Conservation (phyloP, 176 grass and related monocot genomes). For the Raddia distichophylla region DNA sequence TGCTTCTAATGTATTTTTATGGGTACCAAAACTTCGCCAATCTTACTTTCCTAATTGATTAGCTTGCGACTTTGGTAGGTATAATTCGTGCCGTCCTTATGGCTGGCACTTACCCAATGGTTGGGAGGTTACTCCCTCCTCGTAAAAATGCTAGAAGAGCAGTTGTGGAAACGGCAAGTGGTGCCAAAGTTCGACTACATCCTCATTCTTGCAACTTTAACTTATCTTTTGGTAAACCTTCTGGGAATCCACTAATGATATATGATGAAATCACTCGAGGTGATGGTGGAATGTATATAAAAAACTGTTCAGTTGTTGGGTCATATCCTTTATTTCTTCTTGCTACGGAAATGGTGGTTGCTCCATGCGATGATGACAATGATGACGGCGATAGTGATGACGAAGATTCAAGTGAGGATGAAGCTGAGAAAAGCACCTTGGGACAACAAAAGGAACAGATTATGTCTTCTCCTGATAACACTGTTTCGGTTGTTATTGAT, state of each 20-base stretch:
- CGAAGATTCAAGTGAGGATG: constrained; percentile 68
- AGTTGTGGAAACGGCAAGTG: constrained; percentile 68
- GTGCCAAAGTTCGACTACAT: constrained; percentile 91
- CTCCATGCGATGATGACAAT: constrained; percentile 50
- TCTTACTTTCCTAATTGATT: constrained; percentile 4
- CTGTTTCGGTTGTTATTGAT: constrained; percentile 81
- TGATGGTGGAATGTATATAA: constrained; percentile 81
- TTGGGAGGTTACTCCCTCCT: constrained; percentile 74
- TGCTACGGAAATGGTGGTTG: constrained; percentile 85
- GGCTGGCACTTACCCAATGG: constrained; percentile 84
- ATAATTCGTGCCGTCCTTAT: constrained; percentile 88
- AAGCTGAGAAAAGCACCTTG: constrained; percentile 44
- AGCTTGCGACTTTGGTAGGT: constrained; percentile 49
- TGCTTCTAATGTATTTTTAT: not conserved
- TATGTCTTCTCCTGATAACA: constrained; percentile 88
- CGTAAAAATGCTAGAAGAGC: constrained; percentile 54
- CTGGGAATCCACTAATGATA: constrained; percentile 61
- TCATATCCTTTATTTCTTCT: constrained; percentile 73
- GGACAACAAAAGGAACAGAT: constrained; percentile 57
- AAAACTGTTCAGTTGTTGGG: constrained; percentile 75
- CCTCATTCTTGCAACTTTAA: constrained; percentile 81
- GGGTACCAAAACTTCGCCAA: not conserved
- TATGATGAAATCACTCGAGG: constrained; percentile 93
- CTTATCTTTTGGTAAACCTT: constrained; percentile 52
- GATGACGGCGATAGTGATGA: constrained; percentile 66